Evolutionary conservation across 169 alveolate species (phyloP).

Genomic region (Plasmodium relictum): DNA sequence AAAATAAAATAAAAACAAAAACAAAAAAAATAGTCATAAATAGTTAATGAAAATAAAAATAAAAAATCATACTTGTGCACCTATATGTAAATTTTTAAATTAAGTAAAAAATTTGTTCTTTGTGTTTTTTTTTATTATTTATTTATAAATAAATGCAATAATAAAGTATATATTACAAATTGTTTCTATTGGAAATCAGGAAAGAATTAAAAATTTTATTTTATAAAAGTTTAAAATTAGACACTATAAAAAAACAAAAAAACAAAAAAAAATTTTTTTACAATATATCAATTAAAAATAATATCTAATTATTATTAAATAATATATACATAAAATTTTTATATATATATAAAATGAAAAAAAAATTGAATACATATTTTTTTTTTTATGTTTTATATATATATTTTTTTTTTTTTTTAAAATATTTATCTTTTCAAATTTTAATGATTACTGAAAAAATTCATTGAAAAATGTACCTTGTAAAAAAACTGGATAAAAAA

Average conservation of each 20-base stretch:
- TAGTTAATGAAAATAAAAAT: not conserved
- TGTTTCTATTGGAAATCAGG: conserved; percentile 25
- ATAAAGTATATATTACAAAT: not conserved
- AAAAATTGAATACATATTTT: too few relatives aligned
- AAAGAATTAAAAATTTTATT: conserved; percentile 20
- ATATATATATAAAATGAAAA: too few relatives aligned
- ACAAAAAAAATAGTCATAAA: not conserved
- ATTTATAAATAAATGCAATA: not conserved
- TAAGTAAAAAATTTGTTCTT: not conserved
- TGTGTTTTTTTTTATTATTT: not conserved
- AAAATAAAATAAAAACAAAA: not conserved
- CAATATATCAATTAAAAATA: not conserved
- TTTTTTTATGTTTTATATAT: too few relatives aligned
- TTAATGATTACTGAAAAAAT: too few relatives aligned
- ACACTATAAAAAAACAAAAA: not conserved
- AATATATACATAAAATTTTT: not conserved
- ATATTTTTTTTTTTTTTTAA: too few relatives aligned
- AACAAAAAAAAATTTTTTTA: not conserved
- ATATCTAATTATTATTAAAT: not conserved
- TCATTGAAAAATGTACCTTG: too few relatives aligned
- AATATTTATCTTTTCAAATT: too few relatives aligned
- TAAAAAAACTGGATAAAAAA: too few relatives aligned
- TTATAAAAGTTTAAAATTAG: conserved; percentile 10
- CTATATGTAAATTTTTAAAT: not conserved
- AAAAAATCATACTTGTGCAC: not conserved